phyloP scores from a whole-genome alignment of 495 filamentous ascomycete species.

The Xylaria palmicola region DNA sequence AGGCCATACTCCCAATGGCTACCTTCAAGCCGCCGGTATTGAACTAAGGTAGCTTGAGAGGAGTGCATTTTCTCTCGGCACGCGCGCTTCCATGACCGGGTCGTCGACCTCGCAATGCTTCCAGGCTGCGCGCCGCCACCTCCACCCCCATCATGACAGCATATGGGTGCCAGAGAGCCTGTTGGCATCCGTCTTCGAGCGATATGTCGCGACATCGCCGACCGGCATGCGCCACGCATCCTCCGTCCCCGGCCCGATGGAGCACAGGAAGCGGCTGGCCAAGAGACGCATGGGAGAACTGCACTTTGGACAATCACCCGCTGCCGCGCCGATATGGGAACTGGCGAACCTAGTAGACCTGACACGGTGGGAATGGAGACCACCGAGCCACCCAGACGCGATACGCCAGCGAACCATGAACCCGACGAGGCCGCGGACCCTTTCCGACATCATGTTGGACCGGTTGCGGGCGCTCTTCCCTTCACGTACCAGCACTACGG shows the following conservation, averaged over 20 bases:
- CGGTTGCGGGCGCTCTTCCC: not conserved
- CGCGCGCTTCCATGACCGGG: constrained; percentile 32
- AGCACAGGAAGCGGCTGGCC: constrained; percentile 52
- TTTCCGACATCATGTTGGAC: not conserved
- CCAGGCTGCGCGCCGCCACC: constrained; percentile 38
- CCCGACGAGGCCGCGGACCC: not conserved
- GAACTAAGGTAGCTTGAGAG: constrained; percentile 9
- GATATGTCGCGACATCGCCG: constrained; percentile 35
- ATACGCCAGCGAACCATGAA: constrained; percentile 5
- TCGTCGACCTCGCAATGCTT: constrained; percentile 38
- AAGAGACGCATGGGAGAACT: constrained; percentile 49
- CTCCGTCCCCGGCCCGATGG: constrained; percentile 48
- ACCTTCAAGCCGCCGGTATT: not conserved
- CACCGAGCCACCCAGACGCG: constrained; percentile 32
- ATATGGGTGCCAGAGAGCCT: constrained; percentile 48
- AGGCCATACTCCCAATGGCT: constrained; percentile 1
- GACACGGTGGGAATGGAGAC: constrained; percentile 50
- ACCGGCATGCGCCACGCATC: constrained; percentile 23
- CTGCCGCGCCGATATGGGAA: constrained; percentile 38
- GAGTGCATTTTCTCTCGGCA: not conserved
- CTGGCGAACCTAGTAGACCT: constrained; percentile 39
- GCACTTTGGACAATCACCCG: constrained; percentile 34
- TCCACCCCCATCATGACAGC: constrained; percentile 31
- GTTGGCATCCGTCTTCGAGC: constrained; percentile 38
- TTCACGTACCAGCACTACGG: not conserved